Evolutionary conservation across 495 filamentous ascomycete species (phyloP).

Genomic region (Penicillium cosmopolitanum): DNA sequence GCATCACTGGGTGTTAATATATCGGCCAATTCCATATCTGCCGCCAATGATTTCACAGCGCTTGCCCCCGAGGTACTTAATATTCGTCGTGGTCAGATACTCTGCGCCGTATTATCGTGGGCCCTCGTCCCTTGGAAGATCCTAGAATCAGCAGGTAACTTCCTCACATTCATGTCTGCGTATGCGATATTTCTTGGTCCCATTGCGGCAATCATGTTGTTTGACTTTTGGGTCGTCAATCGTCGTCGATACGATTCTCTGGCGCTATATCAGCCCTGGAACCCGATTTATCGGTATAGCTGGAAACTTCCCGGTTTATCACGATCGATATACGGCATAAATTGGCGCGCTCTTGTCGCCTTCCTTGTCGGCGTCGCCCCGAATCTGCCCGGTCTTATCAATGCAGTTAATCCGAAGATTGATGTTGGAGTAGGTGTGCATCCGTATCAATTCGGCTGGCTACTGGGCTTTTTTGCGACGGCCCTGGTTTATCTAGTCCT

Average conservation of each 20-base stretch:
- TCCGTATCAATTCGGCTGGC: slow-evolving; percentile 61
- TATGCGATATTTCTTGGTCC: slow-evolving; percentile 72
- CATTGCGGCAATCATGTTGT: slow-evolving; percentile 66
- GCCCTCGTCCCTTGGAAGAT: slow-evolving; percentile 68
- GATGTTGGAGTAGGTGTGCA: slow-evolving; percentile 50
- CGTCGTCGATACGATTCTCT: slow-evolving; percentile 61
- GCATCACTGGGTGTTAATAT: slow-evolving; percentile 59
- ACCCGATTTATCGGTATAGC: slow-evolving; percentile 54
- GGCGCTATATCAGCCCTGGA: slow-evolving; percentile 46
- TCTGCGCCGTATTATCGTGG: slow-evolving; percentile 63
- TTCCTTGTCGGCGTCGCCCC: slow-evolving; percentile 67
- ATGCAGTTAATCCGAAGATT: slow-evolving; percentile 50
- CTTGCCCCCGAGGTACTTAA: slow-evolving; percentile 63
- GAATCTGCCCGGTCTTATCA: slow-evolving; percentile 61
- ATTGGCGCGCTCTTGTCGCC: slow-evolving; percentile 67
- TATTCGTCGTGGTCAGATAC: slow-evolving; percentile 64
- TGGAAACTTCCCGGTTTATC: slow-evolving; percentile 34
- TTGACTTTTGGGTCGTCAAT: slow-evolving; percentile 72
- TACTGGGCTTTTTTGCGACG: slow-evolving; percentile 55
- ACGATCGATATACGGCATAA: slow-evolving; percentile 45
- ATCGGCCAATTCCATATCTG: slow-evolving; percentile 66
- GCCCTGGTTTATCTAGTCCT: slow-evolving; percentile 50
- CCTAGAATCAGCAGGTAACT: slow-evolving; percentile 57
- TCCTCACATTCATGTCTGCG: slow-evolving; percentile 65
- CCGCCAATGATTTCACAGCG: slow-evolving; percentile 65